Evolutionary conservation across 1,139 yeast species (phyloP).

Genomic region (Debaryomyces udenii): DNA sequence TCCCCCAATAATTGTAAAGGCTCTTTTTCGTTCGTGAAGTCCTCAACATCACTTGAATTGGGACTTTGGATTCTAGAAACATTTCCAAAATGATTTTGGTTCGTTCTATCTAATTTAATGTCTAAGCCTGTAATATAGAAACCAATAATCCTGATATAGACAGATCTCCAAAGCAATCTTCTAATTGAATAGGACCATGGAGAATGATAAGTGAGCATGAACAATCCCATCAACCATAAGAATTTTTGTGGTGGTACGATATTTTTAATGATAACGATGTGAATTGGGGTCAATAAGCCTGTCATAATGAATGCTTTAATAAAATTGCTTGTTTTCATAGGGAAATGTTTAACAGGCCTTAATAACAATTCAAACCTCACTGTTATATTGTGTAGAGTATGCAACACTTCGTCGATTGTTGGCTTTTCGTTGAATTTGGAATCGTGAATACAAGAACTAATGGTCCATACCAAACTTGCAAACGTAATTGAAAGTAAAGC

Average conservation of each 20-base stretch:
- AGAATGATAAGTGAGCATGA: constrained; percentile 52
- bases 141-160: constrained; percentile 44
- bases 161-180: constrained; percentile 57
- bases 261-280: constrained; percentile 39
- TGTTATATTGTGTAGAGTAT: constrained; percentile 53
- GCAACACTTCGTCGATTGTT: constrained; percentile 59
- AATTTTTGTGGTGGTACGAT: constrained; percentile 40
- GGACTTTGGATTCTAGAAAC: constrained; percentile 30
- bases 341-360: constrained; percentile 42
- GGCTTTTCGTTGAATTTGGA: constrained; percentile 51
- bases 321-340: constrained; percentile 29
- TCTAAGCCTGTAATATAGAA: constrained; percentile 52
- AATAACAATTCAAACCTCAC: constrained; percentile 48
- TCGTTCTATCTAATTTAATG: constrained; percentile 28
- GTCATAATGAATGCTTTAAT: constrained; percentile 36
- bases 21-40: constrained; percentile 16
- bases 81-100: constrained; percentile 20
- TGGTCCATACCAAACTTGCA: constrained; percentile 49
- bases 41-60: constrained; percentile 28
- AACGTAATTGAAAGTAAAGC: constrained; percentile 35
- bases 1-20: constrained; percentile 32
- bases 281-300: constrained; percentile 50
- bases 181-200: constrained; percentile 56
- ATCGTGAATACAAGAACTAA: constrained; percentile 46
- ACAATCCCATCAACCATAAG: constrained; percentile 41